Percentiles rank a stretch among this genome's conserved stretches.
Evolutionary conservation across 177 flowering plant genomes (phyloP).

Genomic region (Vitis hybrid): DNA sequence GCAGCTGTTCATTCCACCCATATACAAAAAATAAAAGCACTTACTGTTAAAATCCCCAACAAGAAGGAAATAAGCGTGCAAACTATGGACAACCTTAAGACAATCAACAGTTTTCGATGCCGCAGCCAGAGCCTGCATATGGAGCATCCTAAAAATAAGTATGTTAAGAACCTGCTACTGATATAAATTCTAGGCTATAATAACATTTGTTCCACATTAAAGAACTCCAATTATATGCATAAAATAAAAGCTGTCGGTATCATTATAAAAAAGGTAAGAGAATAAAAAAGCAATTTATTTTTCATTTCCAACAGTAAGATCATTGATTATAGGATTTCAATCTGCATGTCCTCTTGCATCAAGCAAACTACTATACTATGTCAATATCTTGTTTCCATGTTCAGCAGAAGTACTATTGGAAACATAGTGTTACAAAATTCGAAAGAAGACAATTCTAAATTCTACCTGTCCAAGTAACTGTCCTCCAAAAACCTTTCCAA

Average conservation of each 20-base stretch:
- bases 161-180: not conserved
- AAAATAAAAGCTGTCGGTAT: not conserved
- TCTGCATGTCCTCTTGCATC: not conserved
- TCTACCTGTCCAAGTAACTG: constrained; percentile 92
- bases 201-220: not conserved
- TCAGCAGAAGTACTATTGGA: not conserved
- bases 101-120: constrained; percentile 94
- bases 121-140: constrained; percentile 88
- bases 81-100: constrained; percentile 77
- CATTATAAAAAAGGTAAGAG: not conserved
- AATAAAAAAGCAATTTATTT: not conserved
- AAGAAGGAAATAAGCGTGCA: constrained; percentile 83
- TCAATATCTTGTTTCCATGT: not conserved
- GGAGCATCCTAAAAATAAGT: constrained; percentile 4
- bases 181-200: constrained; percentile 1
- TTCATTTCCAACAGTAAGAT: too few relatives aligned
- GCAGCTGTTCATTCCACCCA: not conserved
- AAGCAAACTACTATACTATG: not conserved
- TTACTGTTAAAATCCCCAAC: constrained; percentile 77
- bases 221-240: not conserved
- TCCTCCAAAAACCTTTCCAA: constrained; percentile 90
- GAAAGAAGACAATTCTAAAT: constrained; percentile 8
- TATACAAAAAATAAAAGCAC: constrained; percentile 21
- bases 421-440: not conserved
- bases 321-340: not conserved